A percentile compares a stretch with the other conserved stretches of the same genome.
phyloP scores from a whole-genome alignment of 495 filamentous ascomycete species.

The Aspergillus conjunctus region DNA sequence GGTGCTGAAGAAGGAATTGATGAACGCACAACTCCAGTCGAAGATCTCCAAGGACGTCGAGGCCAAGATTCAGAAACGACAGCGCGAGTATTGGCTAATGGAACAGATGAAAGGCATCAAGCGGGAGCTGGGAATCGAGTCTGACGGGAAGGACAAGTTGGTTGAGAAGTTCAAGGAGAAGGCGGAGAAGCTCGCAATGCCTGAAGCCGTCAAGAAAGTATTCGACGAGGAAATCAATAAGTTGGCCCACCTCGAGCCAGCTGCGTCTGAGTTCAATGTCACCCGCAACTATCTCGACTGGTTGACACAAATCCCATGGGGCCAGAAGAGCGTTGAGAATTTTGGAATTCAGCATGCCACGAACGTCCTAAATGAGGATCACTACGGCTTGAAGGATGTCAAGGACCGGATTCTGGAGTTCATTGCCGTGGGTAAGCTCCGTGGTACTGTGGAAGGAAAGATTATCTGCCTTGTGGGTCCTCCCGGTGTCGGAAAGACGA shows the following conservation, averaged over 20 bases:
- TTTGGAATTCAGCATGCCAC: conserved; percentile 92
- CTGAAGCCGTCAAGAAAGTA: conserved; percentile 91
- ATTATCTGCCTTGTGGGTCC: conserved; percentile 98
- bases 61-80: conserved; percentile 94
- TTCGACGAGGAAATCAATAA: conserved; percentile 99
- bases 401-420: conserved; percentile 99
- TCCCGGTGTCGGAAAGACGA: conserved; percentile 96
- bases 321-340: conserved; percentile 92
- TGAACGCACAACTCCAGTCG: conserved; percentile 94
- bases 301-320: conserved; percentile 98
- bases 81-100: conserved; percentile 98
- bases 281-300: conserved; percentile 99
- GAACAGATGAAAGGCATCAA: conserved; percentile 99
- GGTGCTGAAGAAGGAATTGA: conserved; percentile 94
- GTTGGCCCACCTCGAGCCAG: conserved; percentile 88
- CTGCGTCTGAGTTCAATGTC: conserved; percentile 97
- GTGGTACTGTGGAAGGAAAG: conserved; percentile 97
- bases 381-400: conserved; percentile 96
- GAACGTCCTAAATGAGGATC: conserved; percentile 91
- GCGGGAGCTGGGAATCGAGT: conserved; percentile 92
- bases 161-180: conserved; percentile 98
- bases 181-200: conserved; percentile 92
- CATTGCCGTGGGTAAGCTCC: conserved; percentile 96
- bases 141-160: conserved; percentile 96
- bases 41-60: conserved; percentile 99